phyloP scores from a whole-genome alignment of 257 asterid genomes.

The Nicotiana benthamiana region DNA sequence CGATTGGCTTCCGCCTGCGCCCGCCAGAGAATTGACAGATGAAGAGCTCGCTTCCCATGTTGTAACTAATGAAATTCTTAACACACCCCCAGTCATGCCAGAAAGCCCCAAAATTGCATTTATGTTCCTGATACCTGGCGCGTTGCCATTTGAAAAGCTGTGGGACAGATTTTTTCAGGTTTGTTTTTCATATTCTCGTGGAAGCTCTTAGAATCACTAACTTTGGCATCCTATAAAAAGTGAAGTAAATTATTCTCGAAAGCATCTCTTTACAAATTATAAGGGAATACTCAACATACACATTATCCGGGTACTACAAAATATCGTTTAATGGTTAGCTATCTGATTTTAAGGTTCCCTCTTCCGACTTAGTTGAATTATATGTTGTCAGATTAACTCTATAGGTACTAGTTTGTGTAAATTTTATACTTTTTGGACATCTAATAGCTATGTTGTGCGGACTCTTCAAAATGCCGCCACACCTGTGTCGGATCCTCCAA shows the following conservation, averaged over 20 bases:
- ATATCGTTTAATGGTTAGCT: background rate
- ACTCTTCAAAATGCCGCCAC: no score
- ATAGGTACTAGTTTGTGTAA: background rate
- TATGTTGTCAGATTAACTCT: background rate
- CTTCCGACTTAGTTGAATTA: background rate
- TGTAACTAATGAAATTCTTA: slow-evolving; percentile 75
- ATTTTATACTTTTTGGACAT: background rate
- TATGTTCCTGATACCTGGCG: slow-evolving; percentile 87
- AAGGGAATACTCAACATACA: background rate
- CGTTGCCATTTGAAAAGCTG: slow-evolving; percentile 93
- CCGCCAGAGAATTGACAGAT: slow-evolving; percentile 73
- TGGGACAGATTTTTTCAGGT: slow-evolving; percentile 99
- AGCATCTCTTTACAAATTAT: background rate
- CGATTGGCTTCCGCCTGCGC: slow-evolving; percentile 80
- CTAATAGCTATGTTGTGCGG: background rate
- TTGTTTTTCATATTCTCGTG: background rate
- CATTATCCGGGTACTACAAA: background rate
- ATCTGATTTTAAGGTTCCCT: background rate
- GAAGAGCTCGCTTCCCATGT: slow-evolving; percentile 82
- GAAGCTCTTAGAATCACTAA: background rate
- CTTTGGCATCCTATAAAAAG: background rate
- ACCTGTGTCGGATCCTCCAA: no score
- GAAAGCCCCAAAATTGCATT: slow-evolving; percentile 78
- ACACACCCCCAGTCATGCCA: slow-evolving; percentile 40
- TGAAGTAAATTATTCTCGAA: background rate